Base-by-base conservation (phyloP, 2,329 filamentous ascomycete genomes). In the Thermothelomyces thermophilus region DNA sequence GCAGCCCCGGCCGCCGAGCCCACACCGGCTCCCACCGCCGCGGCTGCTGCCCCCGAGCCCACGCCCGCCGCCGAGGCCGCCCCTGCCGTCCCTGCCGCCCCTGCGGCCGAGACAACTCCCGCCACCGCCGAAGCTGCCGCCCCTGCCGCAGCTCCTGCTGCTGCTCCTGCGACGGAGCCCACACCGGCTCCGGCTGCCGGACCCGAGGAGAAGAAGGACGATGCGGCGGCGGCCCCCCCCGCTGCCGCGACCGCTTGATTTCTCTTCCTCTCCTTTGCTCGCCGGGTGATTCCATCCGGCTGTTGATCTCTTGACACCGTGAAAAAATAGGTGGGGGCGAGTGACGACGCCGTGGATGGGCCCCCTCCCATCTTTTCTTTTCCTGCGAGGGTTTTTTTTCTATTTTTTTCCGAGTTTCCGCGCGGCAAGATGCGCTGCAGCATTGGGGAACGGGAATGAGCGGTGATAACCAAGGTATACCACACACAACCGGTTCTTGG, bases 151-250 rank as follows among this genome's bases (percentile, higher is more conserved):
- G 45, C 34, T 34, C 33, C 48, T 14, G 50, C 57, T 19, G 37
- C 56, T 16, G 49, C 51, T 20, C 22, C 50, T 36, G 51, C 56
- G 13, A 41, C 58, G 3, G 31, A 35, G 31, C 5, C 44, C 6
- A 28, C 44, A 6, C 45, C 45, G 36, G 36, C 36, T 22, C 17
- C 44, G 40, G 17, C 40, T 3, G 36, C 56, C 16, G 51, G n/a
- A n/a, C n/a, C 52, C 6, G 58, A 60, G 47, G 56, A 60, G 53
- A 49, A 57, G 56, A 58, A 61, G 53, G 51, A 58, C 22, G 53
- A 52, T n/a, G 41, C 16, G 0, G 28, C 41, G 4, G 41, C 28
- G n/a, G 41, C 41, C 13, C 16, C 43, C 10, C 10, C 45, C 3
- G 19, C 45, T 8, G 44, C 44, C 17, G 13, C 45, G 6, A 51